Evolutionary conservation across 108 stramenopile species (phyloP), one percentile per base, ranked within the genome.

Genomic region (Nannochloropsis gaditana): DNA sequence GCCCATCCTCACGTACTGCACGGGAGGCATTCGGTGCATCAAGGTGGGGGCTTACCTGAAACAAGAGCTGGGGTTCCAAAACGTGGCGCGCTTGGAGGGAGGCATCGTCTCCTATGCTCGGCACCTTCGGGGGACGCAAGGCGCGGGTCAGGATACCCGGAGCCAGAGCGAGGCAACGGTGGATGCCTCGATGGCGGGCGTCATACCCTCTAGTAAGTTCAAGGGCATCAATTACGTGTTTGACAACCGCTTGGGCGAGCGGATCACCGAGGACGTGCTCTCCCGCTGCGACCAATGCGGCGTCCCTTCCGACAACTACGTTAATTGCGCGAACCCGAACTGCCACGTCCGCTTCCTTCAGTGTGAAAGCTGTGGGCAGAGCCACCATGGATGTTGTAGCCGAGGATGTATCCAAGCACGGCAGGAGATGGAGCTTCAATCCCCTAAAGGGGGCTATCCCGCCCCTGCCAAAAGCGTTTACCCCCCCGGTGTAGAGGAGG

Each of bases 171-270:
- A 31, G 31, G 31, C 31, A 31, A 86, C 87, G n/a, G 93, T 93
- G 86, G 93, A 94, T 73, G 59, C 8, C 4, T 15, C 59, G 6
- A n/a, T 73, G 59, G 59, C 19, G n/a, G 59, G 59, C 19, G 2
- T 73, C 1, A 73, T 73, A 1, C 59, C 59, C n/a, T 15, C 19
- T 6, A 73, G 59, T 73, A 87, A 93, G 88, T 96, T 95, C 91
- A 93, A 94, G 84, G 97, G 97, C 19, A 92, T 94, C 41, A 98
- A 98, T 85, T 97, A 96, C 90, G 97, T 98, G n/a, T 98, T 98
- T 89, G 96, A 98, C 89, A 94, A 95, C 44, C 90, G 97, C 83
- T 88, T 98, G 90, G 97, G 96, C 42, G 92, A 95, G 45, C 86
- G 85, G 42, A 96, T 98, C 45, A 98, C 97, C 43, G 94, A 95